These are phyloP conservation scores for Eutypella sp. DNA, from an alignment of 2,329 filamentous ascomycete genomes.

Conservation along the genomic window DNA sequence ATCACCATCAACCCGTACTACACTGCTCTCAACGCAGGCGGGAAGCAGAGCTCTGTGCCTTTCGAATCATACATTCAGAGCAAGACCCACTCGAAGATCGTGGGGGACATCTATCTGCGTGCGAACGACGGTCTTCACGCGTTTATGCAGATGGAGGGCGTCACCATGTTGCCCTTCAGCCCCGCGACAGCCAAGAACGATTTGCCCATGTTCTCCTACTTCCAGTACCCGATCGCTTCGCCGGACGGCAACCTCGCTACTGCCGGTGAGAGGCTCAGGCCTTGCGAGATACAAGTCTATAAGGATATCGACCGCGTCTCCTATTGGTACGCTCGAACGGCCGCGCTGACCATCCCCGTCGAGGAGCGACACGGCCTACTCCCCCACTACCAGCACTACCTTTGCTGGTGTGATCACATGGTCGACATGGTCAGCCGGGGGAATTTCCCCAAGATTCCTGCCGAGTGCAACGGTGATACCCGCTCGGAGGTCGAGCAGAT, in stretches of 20 bases:
- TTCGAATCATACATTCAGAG: neutral
- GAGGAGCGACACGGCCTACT: neutral
- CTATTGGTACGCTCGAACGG: conserved; percentile 1
- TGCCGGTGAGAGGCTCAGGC: neutral
- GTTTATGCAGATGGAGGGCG: neutral
- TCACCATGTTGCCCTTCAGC: neutral
- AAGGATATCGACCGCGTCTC: neutral
- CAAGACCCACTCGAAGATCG: neutral
- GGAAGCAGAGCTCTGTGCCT: neutral
- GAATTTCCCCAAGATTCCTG: neutral
- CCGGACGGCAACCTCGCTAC: neutral
- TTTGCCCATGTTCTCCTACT: neutral
- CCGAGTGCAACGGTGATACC: neutral
- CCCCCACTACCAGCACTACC: neutral
- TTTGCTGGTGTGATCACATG: neutral
- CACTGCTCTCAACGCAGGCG: neutral
- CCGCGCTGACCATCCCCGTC: neutral
- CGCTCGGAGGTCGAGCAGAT: neutral
- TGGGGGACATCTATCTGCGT: neutral
- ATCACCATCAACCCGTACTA: neutral
- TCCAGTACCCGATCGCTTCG: neutral
- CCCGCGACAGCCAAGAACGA: neutral
- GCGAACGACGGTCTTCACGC: neutral
- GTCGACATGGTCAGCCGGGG: neutral
- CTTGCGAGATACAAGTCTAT: neutral